Evolutionary conservation across 1,284 basidiomycete genomes (phyloP).

Genomic region (Ceratorhiza oryzae-sativae): DNA sequence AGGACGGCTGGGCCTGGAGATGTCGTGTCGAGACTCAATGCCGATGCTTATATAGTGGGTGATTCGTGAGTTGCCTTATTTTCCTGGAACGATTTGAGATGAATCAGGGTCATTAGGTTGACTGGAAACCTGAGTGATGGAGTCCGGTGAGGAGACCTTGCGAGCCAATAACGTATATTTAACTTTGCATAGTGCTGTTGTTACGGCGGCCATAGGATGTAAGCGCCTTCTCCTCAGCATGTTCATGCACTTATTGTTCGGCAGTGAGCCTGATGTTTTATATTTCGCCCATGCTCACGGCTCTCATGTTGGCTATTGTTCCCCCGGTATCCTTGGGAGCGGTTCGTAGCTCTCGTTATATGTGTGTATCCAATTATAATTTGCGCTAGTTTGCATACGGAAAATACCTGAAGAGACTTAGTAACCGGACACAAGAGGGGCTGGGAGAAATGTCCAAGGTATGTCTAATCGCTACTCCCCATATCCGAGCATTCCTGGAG

Average conservation of each 20-base stretch:
- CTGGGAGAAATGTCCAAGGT: slow-evolving; percentile 94
- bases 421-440: slow-evolving; percentile 91
- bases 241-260: not conserved
- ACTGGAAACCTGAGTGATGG: slow-evolving; percentile 94
- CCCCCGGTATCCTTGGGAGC: slow-evolving; percentile 96
- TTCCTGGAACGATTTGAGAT: slow-evolving; percentile 44
- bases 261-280: slow-evolving; percentile 97
- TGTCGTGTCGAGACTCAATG: slow-evolving; percentile 88
- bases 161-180: not conserved
- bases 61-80: slow-evolving; percentile 69
- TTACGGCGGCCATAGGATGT: slow-evolving; percentile 90
- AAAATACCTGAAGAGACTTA: slow-evolving; percentile 90
- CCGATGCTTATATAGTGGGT: slow-evolving; percentile 93
- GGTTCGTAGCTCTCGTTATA: slow-evolving; percentile 62
- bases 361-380: not conserved
- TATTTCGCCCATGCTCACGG: slow-evolving; percentile 87
- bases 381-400: slow-evolving; percentile 86
- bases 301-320: slow-evolving; percentile 93
- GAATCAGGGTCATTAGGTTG: slow-evolving; percentile 60
- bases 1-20: slow-evolving; percentile 82
- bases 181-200: slow-evolving; percentile 62
- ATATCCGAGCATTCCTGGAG: slow-evolving; percentile 53
- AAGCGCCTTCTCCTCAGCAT: slow-evolving; percentile 49
- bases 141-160: slow-evolving; percentile 57
- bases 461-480: slow-evolving; percentile 18